A percentile compares a stretch with the other conserved stretches of the same genome.
Evolutionary conservation across 768 basidiomycete species (phyloP).

Genomic region (Agrocybe pediades): DNA sequence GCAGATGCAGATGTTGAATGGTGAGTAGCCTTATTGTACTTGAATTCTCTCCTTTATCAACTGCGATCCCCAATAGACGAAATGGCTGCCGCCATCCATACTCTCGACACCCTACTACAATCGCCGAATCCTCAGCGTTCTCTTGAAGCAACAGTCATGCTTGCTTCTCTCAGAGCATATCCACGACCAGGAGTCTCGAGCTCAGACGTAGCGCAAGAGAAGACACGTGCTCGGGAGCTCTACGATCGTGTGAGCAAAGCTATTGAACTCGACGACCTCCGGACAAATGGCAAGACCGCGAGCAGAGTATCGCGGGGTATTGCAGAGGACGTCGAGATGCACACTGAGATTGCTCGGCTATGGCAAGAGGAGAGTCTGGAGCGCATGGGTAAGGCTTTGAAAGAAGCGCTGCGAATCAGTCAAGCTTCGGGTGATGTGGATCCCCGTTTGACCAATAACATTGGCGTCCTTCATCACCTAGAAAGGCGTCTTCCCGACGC

Average conservation of each 20-base stretch:
- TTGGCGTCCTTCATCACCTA: slow-evolving; percentile 74
- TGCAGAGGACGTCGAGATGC: slow-evolving; percentile 82
- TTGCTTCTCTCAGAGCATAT: slow-evolving; percentile 86
- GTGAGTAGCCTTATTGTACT: slow-evolving; percentile 38
- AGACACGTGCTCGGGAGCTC: slow-evolving; percentile 72
- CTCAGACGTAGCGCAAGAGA: slow-evolving; percentile 73
- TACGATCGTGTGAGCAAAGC: slow-evolving; percentile 75
- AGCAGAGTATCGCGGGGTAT: slow-evolving; percentile 53
- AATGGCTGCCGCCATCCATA: slow-evolving; percentile 82
- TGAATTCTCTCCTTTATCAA: neutral
- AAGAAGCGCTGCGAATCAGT: slow-evolving; percentile 70
- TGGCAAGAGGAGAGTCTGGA: slow-evolving; percentile 86
- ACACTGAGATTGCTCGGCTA: slow-evolving; percentile 85
- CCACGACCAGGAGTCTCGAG: slow-evolving; percentile 79
- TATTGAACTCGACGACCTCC: slow-evolving; percentile 63
- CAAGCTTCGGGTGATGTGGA: slow-evolving; percentile 52
- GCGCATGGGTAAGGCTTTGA: slow-evolving; percentile 70
- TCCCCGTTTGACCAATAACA: slow-evolving; percentile 77
- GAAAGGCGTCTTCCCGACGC: slow-evolving; percentile 63
- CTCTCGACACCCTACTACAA: slow-evolving; percentile 76
- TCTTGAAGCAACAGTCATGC: slow-evolving; percentile 83
- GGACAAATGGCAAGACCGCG: slow-evolving; percentile 40
- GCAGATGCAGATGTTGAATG: slow-evolving; percentile 82
- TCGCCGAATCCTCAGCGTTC: slow-evolving; percentile 65
- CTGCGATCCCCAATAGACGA: slow-evolving; percentile 55